These are phyloP conservation scores for Carpinus viminea DNA, from an alignment of 306 rosid species.

Conservation along the genomic window DNA sequence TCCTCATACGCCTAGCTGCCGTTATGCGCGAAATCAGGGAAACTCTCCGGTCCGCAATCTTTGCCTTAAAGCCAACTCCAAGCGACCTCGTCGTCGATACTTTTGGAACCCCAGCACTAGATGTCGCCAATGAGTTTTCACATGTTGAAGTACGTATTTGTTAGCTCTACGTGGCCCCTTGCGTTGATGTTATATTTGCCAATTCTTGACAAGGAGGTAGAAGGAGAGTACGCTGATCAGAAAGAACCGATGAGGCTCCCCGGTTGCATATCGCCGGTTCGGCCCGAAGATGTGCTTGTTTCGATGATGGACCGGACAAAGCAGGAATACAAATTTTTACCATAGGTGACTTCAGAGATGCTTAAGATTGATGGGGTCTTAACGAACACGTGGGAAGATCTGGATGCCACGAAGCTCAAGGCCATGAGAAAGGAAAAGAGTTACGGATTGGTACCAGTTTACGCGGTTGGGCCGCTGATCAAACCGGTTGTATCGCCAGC, in stretches of 20 bases:
- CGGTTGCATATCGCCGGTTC: constrained; percentile 21
- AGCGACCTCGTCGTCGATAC: neutral
- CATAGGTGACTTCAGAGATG: neutral
- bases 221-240: neutral
- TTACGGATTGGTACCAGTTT: constrained; percentile 28
- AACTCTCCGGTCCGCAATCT: neutral
- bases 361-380: constrained; percentile 45
- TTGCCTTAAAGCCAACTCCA: neutral
- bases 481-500: constrained; percentile 5
- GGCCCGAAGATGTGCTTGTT: constrained; percentile 39
- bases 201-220: neutral
- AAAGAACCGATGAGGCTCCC: constrained; percentile 1
- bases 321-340: constrained; percentile 20
- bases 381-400: constrained; percentile 61
- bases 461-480: constrained; percentile 55
- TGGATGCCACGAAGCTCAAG: constrained; percentile 17
- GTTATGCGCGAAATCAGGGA: neutral
- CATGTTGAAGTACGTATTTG: constrained; percentile 3
- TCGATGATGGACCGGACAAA: constrained; percentile 29
- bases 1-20: neutral
- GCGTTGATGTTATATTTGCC: neutral
- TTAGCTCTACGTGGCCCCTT: neutral
- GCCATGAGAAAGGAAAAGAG: constrained; percentile 31
- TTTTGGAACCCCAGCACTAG: neutral
- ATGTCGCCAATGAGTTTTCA: neutral